Evolutionary conservation across 495 filamentous ascomycete species (phyloP), one percentile per base, ranked within the genome.

Genomic region (Rostrohypoxylon terebratum): DNA sequence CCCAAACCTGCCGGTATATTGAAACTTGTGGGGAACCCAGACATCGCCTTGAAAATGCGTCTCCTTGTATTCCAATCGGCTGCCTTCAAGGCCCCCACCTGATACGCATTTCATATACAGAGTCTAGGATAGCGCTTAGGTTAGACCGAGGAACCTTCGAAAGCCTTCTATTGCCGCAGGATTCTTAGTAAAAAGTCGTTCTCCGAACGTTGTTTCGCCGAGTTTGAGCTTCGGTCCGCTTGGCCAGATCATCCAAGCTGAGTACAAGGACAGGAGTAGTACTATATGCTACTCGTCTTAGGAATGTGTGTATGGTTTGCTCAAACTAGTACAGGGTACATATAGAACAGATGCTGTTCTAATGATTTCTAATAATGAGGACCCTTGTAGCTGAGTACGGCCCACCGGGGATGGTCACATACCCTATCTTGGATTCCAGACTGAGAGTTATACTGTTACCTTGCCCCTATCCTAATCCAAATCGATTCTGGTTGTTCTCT

Each of bases 1-100:
- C 65, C 55, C 66, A 66, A 58, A 48, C 36, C 34, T 65, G 25
- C 71, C 71, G 71, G 55, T 44, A 55, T 68, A 59, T 61, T 55
- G 23, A 23, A 64, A 44, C n/a, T 45, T 31, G 58, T 67, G 63
- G 53, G 69, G 64, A 59, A 59, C n/a, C 34, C 20, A 36, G 38
- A n/a, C 45, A n/a, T 57, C 51, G 58, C 31, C 48, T 62, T 14
- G 23, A 3, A 20, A 44, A 63, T 18, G 36, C 57, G 63, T 58
- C 31, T 42, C 8, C 7, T 53, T 60, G 44, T 21, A 59, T 68
- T 57, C 60, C 65, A 69, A 73, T 69, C 66, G 38, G 20, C 53
- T 73, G 23, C 59, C 55, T 53, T 18, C 16, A 38, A 50, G n/a
- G 34, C 40, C 59, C 57, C 45, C 64, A 68, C 64, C 70, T 68